phyloP scores from a whole-genome alignment of 257 asterid species.

The Paraleonurus japonicus region DNA sequence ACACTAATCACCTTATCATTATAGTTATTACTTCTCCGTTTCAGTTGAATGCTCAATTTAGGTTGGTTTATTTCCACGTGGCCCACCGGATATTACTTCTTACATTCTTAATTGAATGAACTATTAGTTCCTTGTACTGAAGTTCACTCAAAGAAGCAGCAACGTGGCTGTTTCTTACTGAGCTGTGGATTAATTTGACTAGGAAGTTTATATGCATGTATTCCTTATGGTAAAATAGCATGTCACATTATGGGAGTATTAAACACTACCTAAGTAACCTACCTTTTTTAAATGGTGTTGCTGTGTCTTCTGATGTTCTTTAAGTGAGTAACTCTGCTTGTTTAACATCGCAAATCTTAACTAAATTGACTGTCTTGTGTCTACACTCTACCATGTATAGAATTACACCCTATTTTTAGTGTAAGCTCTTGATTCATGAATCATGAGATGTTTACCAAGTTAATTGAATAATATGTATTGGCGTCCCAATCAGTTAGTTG shows the following conservation, averaged over 20 bases:
- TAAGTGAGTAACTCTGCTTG: background rate
- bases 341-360: background rate
- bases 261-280: background rate
- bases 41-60: background rate
- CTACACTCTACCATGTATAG: background rate
- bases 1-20: background rate
- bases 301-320: background rate
- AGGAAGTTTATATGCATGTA: slow-evolving; percentile 5
- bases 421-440: background rate
- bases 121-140: background rate
- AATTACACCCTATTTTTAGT: background rate
- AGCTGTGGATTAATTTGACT: slow-evolving; percentile 8
- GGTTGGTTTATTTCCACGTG: background rate
- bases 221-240: slow-evolving; percentile 12
- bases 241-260: slow-evolving; percentile 8
- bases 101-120: background rate
- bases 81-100: background rate
- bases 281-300: background rate
- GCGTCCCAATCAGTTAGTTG: background rate
- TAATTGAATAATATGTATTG: background rate
- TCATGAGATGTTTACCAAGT: background rate
- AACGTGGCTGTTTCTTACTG: slow-evolving; percentile 1
- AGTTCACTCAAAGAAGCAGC: background rate
- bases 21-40: background rate
- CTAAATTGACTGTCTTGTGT: background rate